These are phyloP conservation scores for Phytophthora sp. DNA, from an alignment of 352 stramenopile genomes.

Conservation along the genomic window DNA sequence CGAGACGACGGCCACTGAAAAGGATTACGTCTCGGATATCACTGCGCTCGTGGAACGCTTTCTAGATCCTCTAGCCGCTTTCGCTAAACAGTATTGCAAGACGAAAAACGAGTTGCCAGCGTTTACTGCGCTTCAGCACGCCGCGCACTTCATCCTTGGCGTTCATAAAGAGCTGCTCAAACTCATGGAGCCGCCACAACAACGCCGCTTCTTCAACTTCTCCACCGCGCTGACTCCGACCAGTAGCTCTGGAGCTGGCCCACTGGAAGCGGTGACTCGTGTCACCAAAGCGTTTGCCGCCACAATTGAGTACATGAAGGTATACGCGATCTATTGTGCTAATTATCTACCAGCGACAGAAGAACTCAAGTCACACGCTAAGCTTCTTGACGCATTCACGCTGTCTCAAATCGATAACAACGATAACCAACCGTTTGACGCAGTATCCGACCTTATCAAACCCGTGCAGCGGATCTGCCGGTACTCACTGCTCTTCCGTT, in stretches of 20 bases:
- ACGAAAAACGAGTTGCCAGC: conserved; percentile 25
- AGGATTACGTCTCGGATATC: conserved; percentile 41
- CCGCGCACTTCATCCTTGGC: conserved; percentile 31
- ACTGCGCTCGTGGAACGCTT: conserved; percentile 28
- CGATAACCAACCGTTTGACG: conserved; percentile 32
- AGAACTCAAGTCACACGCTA: conserved; percentile 51
- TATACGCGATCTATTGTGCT: conserved; percentile 74
- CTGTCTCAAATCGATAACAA: conserved; percentile 14
- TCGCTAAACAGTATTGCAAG: conserved; percentile 15
- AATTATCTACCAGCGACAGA: conserved; percentile 54
- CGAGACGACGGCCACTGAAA: conserved; percentile 36
- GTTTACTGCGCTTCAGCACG: conserved; percentile 19
- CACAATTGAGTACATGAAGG: conserved; percentile 72
- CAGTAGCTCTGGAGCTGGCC: conserved; percentile 10
- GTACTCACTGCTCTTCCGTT: conserved; percentile 67
- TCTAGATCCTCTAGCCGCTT: conserved; percentile 29
- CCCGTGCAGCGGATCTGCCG: conserved; percentile 75
- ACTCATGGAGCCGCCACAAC: conserved; percentile 18
- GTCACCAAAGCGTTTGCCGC: conserved; percentile 40
- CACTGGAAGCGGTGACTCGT: conserved; percentile 34
- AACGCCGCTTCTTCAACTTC: conserved; percentile 27
- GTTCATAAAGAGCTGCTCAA: conserved; percentile 36
- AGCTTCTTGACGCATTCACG: conserved; percentile 39
- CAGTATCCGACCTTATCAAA: conserved; percentile 73
- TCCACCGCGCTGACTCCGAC: too few relatives aligned